Percentiles rank a stretch among this genome's conserved stretches.
Evolutionary conservation across 805 yeast species (phyloP).

Genomic region (Saturnispora hagleri): DNA sequence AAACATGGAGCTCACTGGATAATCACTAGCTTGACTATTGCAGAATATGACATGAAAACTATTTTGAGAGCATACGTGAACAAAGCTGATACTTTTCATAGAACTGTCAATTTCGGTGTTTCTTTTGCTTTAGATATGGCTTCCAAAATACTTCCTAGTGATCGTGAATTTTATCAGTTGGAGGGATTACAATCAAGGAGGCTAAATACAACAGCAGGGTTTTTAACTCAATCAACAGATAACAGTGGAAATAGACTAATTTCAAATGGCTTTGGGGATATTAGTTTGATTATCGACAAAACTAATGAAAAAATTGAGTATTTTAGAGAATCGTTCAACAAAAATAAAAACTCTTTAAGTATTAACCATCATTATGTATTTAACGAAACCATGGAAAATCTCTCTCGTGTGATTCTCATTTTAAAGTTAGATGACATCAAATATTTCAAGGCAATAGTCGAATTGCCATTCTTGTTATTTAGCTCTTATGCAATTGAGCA

Average conservation of each 20-base stretch:
- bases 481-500: slow-evolving; percentile 49
- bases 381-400: slow-evolving; percentile 34
- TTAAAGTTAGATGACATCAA: slow-evolving; percentile 36
- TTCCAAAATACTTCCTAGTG: slow-evolving; percentile 56
- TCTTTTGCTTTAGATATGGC: slow-evolving; percentile 90
- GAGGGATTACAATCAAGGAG: slow-evolving; percentile 25
- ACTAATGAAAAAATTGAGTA: slow-evolving; percentile 10
- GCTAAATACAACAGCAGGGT: slow-evolving; percentile 56
- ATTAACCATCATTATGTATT: slow-evolving; percentile 24
- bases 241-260: slow-evolving; percentile 23
- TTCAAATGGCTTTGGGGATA: slow-evolving; percentile 27
- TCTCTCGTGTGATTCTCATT: slow-evolving; percentile 32
- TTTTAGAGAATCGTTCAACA: slow-evolving; percentile 6
- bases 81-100: slow-evolving; percentile 18
- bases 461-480: slow-evolving; percentile 63
- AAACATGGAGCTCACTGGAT: slow-evolving; percentile 63
- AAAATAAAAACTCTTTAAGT: not conserved
- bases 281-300: slow-evolving; percentile 21
- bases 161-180: slow-evolving; percentile 50
- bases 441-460: slow-evolving; percentile 42
- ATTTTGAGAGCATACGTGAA: slow-evolving; percentile 71
- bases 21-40: slow-evolving; percentile 40
- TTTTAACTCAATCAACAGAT: slow-evolving; percentile 73
- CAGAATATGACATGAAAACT: slow-evolving; percentile 69
- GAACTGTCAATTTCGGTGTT: slow-evolving; percentile 61